Conservation (phyloP, 345 rosid genomes). For the Sisymbrium irio region DNA sequence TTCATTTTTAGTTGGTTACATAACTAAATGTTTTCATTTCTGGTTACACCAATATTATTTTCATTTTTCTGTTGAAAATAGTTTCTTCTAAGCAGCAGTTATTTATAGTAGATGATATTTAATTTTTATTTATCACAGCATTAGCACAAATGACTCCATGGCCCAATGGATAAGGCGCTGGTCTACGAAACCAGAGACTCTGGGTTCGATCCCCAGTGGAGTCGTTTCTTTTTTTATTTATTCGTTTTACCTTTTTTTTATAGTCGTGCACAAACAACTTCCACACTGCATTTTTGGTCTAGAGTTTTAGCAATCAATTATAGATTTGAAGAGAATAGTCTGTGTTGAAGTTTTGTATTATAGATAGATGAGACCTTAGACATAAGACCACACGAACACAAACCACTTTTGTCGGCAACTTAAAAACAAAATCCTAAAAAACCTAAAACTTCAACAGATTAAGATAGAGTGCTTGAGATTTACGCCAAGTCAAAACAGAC, state of each 20-base stretch:
- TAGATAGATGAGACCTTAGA: background rate
- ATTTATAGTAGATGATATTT: no score
- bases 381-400: conserved; percentile 17
- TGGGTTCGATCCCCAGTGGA: conserved; percentile 85
- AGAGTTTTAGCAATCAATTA: background rate
- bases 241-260: no score
- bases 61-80: no score
- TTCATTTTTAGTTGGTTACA: no score
- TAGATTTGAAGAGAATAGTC: background rate
- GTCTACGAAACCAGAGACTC: conserved; percentile 88
- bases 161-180: conserved; percentile 97
- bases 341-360: background rate
- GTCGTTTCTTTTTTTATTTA: conserved; percentile 31
- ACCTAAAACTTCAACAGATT: background rate
- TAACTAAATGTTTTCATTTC: no score
- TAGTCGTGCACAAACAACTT: no score
- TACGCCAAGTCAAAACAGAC: background rate
- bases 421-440: background rate
- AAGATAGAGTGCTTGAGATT: background rate
- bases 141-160: conserved; percentile 63
- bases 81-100: no score
- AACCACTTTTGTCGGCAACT: background rate
- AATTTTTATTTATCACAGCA: no score
- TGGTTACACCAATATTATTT: no score
- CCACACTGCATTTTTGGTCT: background rate